Evolutionary conservation across 139 green algal genomes (phyloP), one percentile per base, ranked within the genome.

Genomic region (Pseudopediastrum boryanum): DNA sequence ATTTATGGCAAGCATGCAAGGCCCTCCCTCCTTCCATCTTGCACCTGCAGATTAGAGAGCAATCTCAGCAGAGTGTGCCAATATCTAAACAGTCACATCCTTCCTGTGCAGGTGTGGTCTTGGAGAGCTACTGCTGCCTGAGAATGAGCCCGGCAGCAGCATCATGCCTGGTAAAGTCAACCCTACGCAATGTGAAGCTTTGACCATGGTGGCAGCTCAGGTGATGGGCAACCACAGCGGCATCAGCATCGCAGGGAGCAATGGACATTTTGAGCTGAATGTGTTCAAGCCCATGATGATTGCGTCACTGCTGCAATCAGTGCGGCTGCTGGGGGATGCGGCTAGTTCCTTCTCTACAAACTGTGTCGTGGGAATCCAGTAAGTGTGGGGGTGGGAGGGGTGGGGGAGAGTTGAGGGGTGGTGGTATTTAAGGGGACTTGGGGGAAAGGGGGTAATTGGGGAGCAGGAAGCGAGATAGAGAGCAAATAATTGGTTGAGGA

Each of bases 131-230:
- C 76, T 73, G 16, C 88, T 99, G 52, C 96, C 96, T 0, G 94
- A 96, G 81, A 99, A 99, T 82, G 96, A 99, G 90, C 96, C 96
- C 0, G 96, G 96, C 52, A 94, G 83, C 71, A 90, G 66, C 84
- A 99, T 99, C 87, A 99, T 99, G 96, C 96, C 96, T 3, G 95
- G 96, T 77, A 94, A 96, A 78, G 96, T 99, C 72, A 99, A 99
- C 87, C 96, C 96, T 27, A 99, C 96, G 35, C 96, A 99, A 87
- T 98, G 92, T 80, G 96, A 99, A 84, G 94, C 94, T 0, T 66
- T 98, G 62, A 97, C 93, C 33, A 98, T 98, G 94, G 94, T 98
- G 41, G 96, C 89, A 77, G 86, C 88, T 13, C 94, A 98, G 86
- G 90, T 94, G 56, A 97, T 98, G 87, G 96, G 96, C 77, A 98